Evolutionary conservation across 2,329 filamentous ascomycete genomes (phyloP).

Genomic region (Colletotrichum lupini): DNA sequence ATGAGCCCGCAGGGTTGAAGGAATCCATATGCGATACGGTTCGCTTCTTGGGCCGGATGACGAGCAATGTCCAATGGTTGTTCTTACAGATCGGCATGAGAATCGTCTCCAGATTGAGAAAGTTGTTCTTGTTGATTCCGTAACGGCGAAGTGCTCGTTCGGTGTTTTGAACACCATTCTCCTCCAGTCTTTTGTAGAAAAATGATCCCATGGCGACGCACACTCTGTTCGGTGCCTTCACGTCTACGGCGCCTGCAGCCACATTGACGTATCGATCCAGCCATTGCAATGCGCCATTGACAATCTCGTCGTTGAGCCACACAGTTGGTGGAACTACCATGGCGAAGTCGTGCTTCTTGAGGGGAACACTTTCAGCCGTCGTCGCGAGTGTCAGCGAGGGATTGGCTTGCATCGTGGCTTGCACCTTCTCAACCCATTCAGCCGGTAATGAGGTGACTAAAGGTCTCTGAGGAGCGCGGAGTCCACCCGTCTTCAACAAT

Average conservation of each 20-base stretch:
- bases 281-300: slow-evolving; percentile 74
- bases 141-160: slow-evolving; percentile 67
- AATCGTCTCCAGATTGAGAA: slow-evolving; percentile 74
- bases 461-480: slow-evolving; percentile 23
- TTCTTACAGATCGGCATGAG: slow-evolving; percentile 75
- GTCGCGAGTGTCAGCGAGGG: slow-evolving; percentile 14
- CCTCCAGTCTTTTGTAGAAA: slow-evolving; percentile 68
- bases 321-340: slow-evolving; percentile 65
- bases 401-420: not conserved
- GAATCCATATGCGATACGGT: slow-evolving; percentile 79
- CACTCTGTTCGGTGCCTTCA: slow-evolving; percentile 57
- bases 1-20: slow-evolving; percentile 57
- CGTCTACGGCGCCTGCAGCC: slow-evolving; percentile 61
- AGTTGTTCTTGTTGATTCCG: slow-evolving; percentile 68
- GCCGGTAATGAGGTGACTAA: slow-evolving; percentile 21
- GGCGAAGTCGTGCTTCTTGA: slow-evolving; percentile 68
- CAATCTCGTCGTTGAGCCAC: slow-evolving; percentile 83
- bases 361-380: slow-evolving; percentile 30
- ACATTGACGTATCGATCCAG: slow-evolving; percentile 70
- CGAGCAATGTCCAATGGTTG: slow-evolving; percentile 78
- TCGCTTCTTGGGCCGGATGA: slow-evolving; percentile 70
- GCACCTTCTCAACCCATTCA: slow-evolving; percentile 23
- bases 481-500: slow-evolving; percentile 29
- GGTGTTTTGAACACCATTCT: slow-evolving; percentile 58
- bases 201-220: slow-evolving; percentile 74